A percentile compares a stretch with the other conserved stretches of the same genome.
phyloP scores from a whole-genome alignment of 768 basidiomycete genomes.

The Trametes sanguinea region DNA sequence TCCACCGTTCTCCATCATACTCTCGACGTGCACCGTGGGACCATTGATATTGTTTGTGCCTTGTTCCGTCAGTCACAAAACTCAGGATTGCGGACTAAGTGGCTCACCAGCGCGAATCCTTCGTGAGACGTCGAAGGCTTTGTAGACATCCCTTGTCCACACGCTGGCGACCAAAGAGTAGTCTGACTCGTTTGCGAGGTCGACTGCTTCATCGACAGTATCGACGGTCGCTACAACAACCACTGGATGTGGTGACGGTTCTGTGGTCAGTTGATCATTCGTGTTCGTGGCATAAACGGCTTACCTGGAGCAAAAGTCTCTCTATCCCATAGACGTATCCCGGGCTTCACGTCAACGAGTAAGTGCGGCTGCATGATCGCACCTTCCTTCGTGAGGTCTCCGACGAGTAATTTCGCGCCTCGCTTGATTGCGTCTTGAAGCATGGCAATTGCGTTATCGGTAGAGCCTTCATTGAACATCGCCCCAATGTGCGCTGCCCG shows the following conservation, averaged over 20 bases:
- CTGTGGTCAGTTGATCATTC: neutral
- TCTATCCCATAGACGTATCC: conserved; percentile 53
- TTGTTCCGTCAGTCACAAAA: conserved; percentile 23
- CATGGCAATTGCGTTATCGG: conserved; percentile 46
- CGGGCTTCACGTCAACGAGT: conserved; percentile 46
- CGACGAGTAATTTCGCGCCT: conserved; percentile 49
- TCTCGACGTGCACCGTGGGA: conserved; percentile 49
- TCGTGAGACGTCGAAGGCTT: conserved; percentile 48
- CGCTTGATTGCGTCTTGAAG: conserved; percentile 44
- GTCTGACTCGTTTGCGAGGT: conserved; percentile 54
- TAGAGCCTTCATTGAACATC: conserved; percentile 47
- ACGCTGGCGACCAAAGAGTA: conserved; percentile 51
- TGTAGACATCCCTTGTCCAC: conserved; percentile 51
- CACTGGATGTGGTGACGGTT: conserved; percentile 32
- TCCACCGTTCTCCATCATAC: conserved; percentile 40
- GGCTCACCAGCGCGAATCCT: conserved; percentile 48
- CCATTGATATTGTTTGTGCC: conserved; percentile 61
- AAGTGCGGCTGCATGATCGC: conserved; percentile 56
- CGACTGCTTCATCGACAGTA: conserved; percentile 56
- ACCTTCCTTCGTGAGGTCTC: conserved; percentile 43
- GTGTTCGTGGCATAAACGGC: neutral
- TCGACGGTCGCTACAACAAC: conserved; percentile 47
- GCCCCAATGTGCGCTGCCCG: conserved; percentile 36
- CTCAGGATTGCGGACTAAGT: neutral
- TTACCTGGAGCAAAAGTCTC: conserved; percentile 66